These are phyloP conservation scores for Acidiella bohemica DNA, from an alignment of 495 filamentous ascomycete species.

Conservation along the genomic window DNA sequence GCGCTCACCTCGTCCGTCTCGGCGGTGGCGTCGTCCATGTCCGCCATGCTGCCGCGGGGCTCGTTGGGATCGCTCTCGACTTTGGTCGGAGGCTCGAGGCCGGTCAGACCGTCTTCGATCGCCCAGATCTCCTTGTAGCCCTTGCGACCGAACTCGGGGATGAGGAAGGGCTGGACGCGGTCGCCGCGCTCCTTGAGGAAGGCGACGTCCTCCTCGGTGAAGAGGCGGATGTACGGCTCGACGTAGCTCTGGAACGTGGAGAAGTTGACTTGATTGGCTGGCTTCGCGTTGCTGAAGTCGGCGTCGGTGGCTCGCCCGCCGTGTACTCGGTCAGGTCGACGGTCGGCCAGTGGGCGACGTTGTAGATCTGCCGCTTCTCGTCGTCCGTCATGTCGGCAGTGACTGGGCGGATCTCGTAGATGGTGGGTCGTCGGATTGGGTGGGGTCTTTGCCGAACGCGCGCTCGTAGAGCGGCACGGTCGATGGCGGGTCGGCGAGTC, in stretches of 20 bases:
- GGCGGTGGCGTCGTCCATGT: constrained; percentile 67
- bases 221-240: constrained; percentile 79
- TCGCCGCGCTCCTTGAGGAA: constrained; percentile 85
- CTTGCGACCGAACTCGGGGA: constrained; percentile 71
- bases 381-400: constrained; percentile 62
- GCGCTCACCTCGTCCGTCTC: constrained; percentile 86
- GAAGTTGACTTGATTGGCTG: constrained; percentile 81
- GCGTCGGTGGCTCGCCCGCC: constrained; percentile 73
- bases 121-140: constrained; percentile 85
- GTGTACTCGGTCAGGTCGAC: constrained; percentile 72
- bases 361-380: constrained; percentile 71
- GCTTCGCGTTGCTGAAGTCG: constrained; percentile 90
- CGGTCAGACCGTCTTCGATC: constrained; percentile 61
- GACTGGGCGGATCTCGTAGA: constrained; percentile 79
- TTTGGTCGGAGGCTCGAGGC: constrained; percentile 29
- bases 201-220: constrained; percentile 87
- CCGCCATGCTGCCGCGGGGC: constrained; percentile 67
- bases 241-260: constrained; percentile 77
- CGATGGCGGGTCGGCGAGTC: constrained; percentile 55
- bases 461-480: constrained; percentile 57
- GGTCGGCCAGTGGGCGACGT: constrained; percentile 68
- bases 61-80: constrained; percentile 66
- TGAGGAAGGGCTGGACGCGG: constrained; percentile 65
- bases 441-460: constrained; percentile 81
- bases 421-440: constrained; percentile 86